Conservation (phyloP, 2,329 filamentous ascomycete genomes). For the Penicillium hesseltinei region DNA sequence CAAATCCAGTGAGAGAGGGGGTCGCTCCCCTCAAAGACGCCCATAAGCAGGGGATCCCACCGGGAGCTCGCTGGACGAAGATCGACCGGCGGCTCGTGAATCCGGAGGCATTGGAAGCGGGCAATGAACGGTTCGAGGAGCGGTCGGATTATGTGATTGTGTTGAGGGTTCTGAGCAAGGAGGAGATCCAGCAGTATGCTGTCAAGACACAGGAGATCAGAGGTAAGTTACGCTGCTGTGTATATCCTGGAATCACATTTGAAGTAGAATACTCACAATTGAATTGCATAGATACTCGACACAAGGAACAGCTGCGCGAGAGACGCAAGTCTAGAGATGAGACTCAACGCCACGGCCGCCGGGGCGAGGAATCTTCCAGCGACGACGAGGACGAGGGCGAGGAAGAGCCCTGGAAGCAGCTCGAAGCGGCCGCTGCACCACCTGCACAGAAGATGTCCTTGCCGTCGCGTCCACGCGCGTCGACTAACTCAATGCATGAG, state of each 20-base stretch:
- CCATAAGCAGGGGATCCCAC: constrained; percentile 67
- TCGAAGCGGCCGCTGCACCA: constrained; percentile 31
- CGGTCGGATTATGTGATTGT: constrained; percentile 94
- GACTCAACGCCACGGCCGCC: constrained; percentile 37
- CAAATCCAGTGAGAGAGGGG: constrained; percentile 78
- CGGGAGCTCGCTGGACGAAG: constrained; percentile 87
- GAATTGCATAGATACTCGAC: constrained; percentile 32
- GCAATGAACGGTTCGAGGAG: constrained; percentile 89
- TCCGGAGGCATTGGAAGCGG: constrained; percentile 77
- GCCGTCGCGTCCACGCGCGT: constrained; percentile 18
- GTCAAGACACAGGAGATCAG: constrained; percentile 76
- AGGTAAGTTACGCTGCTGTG: constrained; percentile 53
- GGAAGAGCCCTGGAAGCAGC: constrained; percentile 29
- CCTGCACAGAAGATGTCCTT: constrained; percentile 13
- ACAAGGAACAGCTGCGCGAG: constrained; percentile 37
- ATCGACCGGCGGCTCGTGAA: constrained; percentile 87
- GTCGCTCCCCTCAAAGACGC: constrained; percentile 92
- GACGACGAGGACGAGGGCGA: constrained; percentile 39
- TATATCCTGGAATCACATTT: not conserved
- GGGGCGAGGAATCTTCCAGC: constrained; percentile 32
- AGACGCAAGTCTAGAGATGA: constrained; percentile 46
- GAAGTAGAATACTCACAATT: constrained; percentile 13
- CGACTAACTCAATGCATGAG: constrained; percentile 14
- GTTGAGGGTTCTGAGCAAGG: constrained; percentile 77
- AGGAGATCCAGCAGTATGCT: constrained; percentile 87